phyloP scores from a whole-genome alignment of 495 filamentous ascomycete species.

The Daldinia childiae region DNA sequence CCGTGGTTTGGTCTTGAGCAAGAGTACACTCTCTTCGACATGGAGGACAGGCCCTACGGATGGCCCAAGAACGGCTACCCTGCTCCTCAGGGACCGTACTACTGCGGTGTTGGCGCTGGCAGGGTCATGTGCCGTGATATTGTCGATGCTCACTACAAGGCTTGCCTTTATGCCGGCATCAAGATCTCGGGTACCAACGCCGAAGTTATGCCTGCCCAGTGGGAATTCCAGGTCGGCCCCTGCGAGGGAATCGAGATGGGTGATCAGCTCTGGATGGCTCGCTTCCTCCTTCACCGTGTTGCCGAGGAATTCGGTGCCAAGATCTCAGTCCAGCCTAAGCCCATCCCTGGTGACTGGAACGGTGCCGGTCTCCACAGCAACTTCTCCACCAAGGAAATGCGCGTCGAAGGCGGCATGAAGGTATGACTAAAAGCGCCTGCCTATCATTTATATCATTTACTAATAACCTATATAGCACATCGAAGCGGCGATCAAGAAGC shows the following conservation, averaged over 20 bases:
- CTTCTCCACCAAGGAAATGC: conserved; percentile 88
- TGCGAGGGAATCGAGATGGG: conserved; percentile 93
- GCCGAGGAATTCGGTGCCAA: conserved; percentile 97
- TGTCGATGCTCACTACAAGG: conserved; percentile 98
- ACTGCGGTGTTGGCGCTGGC: conserved; percentile 97
- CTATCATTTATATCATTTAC: not conserved
- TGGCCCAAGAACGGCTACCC: conserved; percentile 98
- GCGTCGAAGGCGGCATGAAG: conserved; percentile 94
- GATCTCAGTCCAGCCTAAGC: conserved; percentile 97
- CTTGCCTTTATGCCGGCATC: conserved; percentile 89
- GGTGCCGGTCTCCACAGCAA: conserved; percentile 95
- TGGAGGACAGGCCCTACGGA: conserved; percentile 87
- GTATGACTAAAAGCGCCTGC: conserved; percentile 24
- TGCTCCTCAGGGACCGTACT: conserved; percentile 95
- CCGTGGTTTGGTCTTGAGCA: conserved; percentile 99
- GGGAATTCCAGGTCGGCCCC: conserved; percentile 99
- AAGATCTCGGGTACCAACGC: conserved; percentile 99
- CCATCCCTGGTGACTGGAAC: conserved; percentile 99
- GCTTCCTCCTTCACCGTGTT: conserved; percentile 94
- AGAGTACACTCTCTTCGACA: conserved; percentile 91
- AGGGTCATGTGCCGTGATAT: conserved; percentile 99
- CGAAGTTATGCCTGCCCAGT: conserved; percentile 98
- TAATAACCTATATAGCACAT: conserved; percentile 60
- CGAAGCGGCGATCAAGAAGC: conserved; percentile 84
- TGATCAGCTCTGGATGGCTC: conserved; percentile 97